Evolutionary conservation across 441 rosid genomes (phyloP), one percentile per base, ranked within the genome.

Genomic region (Croton setiger): DNA sequence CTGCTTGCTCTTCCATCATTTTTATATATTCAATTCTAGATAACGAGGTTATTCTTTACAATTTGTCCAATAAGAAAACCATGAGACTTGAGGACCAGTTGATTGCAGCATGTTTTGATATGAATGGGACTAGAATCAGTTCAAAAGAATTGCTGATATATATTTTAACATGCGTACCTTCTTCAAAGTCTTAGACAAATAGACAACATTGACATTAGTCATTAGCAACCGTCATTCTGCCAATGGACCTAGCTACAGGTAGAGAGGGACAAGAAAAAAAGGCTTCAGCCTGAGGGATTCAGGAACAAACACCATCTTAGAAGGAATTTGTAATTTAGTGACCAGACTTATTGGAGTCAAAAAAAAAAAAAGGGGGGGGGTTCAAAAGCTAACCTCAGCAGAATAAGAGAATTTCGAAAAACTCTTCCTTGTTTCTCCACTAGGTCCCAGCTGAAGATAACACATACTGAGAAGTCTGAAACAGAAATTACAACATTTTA

Each of bases 341-440:
- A 49, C 60, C 36, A 43, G 23, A 54, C 63, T n/a, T 15, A 35
- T 54, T 63, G 23, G 54, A 36, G 15, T 20, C 21, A n/a, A 51
- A 9, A 48, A 51, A n/a, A 14, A 43, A 60, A 69, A n/a, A n/a
- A n/a, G n/a, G n/a, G n/a, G n/a, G n/a, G n/a, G 39, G 68, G 63
- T 57, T 70, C 48, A 52, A 66, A 35, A 67, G 66, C 75, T 45
- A 20, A 53, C 53, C 31, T 64, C 62, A 18, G 58, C 27, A 23
- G 53, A 53, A 58, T 17, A 27, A 18, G 36, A 56, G 8, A 53
- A 55, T 58, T 39, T 1, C 3, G 7, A 17, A 31, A 5, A 10
- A 51, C 65, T 70, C 23, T 14, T 11, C 10, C 17, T 35, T 45
- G 7, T 63, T 36, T 63, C 4, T 14, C 20, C 54, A 18, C 43